Evolutionary conservation across 2,329 filamentous ascomycete genomes (phyloP).

Genomic region (Erysiphe pulchra): DNA sequence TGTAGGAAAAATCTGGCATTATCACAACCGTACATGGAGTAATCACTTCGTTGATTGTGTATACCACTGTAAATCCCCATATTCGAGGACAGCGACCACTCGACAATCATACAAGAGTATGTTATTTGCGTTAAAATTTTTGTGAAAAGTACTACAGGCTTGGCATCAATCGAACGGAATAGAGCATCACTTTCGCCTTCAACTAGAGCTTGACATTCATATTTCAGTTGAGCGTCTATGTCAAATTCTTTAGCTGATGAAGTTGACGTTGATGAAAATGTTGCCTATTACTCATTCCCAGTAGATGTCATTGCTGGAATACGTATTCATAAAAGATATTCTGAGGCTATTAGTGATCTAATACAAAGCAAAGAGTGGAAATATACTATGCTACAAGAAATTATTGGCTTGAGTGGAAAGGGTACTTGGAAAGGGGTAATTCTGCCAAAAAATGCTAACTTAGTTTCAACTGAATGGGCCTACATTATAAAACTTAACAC

Average conservation of each 20-base stretch:
- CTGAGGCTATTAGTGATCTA: background rate
- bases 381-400: background rate
- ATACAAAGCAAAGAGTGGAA: background rate
- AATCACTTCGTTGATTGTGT: too few species aligned
- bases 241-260: background rate
- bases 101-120: too few species aligned
- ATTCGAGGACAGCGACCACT: too few species aligned
- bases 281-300: background rate
- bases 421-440: background rate
- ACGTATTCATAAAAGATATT: background rate
- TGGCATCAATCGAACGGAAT: too few species aligned
- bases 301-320: background rate
- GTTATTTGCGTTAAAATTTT: too few species aligned
- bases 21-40: too few species aligned
- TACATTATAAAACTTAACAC: background rate
- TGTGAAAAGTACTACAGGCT: too few species aligned
- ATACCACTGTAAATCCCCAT: too few species aligned
- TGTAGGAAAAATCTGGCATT: too few species aligned
- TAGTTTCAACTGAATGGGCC: background rate
- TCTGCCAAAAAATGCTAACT: background rate
- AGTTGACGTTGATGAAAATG: background rate
- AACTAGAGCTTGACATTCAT: too few species aligned
- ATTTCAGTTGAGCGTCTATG: background rate
- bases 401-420: background rate
- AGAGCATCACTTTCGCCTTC: too few species aligned